These are phyloP conservation scores for Aspergillus sp. DNA, from an alignment of 2,329 filamentous ascomycete species.

Conservation along the genomic window DNA sequence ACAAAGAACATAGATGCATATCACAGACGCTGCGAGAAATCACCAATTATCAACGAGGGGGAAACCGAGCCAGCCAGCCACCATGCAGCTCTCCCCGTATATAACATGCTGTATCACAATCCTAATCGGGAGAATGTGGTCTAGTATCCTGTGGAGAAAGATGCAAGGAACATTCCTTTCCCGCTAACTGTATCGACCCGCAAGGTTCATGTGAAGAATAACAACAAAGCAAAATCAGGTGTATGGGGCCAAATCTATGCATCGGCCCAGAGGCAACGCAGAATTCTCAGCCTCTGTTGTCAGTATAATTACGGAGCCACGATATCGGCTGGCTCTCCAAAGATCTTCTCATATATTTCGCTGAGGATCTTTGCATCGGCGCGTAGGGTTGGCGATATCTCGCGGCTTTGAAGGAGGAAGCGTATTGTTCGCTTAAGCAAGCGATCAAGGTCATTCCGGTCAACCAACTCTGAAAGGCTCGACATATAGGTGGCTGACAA, in stretches of 20 bases:
- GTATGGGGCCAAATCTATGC: neutral
- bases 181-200: neutral
- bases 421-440: slow-evolving; percentile 73
- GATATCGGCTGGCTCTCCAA: slow-evolving; percentile 35
- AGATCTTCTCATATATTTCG: slow-evolving; percentile 50
- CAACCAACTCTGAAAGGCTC: slow-evolving; percentile 61
- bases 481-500: slow-evolving; percentile 79
- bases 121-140: neutral
- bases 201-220: neutral
- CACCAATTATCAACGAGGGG: slow-evolving; percentile 1
- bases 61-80: slow-evolving; percentile 3
- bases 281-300: neutral
- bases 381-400: slow-evolving; percentile 72
- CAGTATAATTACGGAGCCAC: neutral
- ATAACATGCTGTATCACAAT: slow-evolving; percentile 2
- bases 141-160: neutral
- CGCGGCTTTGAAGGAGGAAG: slow-evolving; percentile 70
- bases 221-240: neutral
- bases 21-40: neutral
- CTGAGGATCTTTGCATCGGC: slow-evolving; percentile 74
- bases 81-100: neutral
- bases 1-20: slow-evolving; percentile 13
- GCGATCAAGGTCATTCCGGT: slow-evolving; percentile 55
- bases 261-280: neutral
- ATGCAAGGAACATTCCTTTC: neutral